A percentile compares a stretch with the other conserved stretches of the same genome.
Conservation (phyloP, 257 asterid species). For the Pogostemon cablin region DNA sequence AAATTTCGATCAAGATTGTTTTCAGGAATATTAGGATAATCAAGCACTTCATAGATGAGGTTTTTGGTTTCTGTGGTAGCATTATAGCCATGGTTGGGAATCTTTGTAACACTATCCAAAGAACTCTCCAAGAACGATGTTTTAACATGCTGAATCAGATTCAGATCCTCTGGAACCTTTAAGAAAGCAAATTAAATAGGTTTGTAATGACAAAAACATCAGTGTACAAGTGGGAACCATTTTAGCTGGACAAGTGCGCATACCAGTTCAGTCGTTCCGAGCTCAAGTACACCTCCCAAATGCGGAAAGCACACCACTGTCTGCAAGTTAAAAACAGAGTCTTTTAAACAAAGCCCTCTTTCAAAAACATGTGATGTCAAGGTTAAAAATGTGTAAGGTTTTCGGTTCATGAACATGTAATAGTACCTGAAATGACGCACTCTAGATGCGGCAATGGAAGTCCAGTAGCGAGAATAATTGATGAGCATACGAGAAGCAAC, state of each 20-base stretch:
- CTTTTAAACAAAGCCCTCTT: neutral
- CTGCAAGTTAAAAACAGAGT: slow-evolving; percentile 47
- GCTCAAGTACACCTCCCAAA: slow-evolving; percentile 81
- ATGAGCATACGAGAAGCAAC: slow-evolving; percentile 30
- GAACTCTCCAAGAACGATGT: slow-evolving; percentile 51
- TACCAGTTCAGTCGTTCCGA: slow-evolving; percentile 83
- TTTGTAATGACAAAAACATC: neutral
- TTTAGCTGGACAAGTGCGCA: slow-evolving; percentile 24
- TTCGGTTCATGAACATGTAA: slow-evolving; percentile 15
- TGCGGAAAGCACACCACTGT: slow-evolving; percentile 86
- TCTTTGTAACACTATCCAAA: slow-evolving; percentile 31
- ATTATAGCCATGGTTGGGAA: slow-evolving; percentile 42
- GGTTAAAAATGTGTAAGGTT: neutral
- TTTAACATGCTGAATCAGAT: slow-evolving; percentile 64
- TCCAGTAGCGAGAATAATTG: slow-evolving; percentile 29
- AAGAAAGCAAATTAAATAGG: slow-evolving; percentile 27
- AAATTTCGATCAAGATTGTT: slow-evolving; percentile 38
- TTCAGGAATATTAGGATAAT: slow-evolving; percentile 38
- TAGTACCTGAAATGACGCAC: slow-evolving; percentile 80
- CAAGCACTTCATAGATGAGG: slow-evolving; percentile 22
- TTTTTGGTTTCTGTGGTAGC: slow-evolving; percentile 29
- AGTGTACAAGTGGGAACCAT: neutral
- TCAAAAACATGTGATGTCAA: no score
- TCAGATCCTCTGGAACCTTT: slow-evolving; percentile 70
- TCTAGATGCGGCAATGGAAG: slow-evolving; percentile 48